Percentiles rank a stretch among this genome's conserved stretches.
phyloP scores from a whole-genome alignment of 805 yeast species.

The Zygotorulaspora chibaensis region DNA sequence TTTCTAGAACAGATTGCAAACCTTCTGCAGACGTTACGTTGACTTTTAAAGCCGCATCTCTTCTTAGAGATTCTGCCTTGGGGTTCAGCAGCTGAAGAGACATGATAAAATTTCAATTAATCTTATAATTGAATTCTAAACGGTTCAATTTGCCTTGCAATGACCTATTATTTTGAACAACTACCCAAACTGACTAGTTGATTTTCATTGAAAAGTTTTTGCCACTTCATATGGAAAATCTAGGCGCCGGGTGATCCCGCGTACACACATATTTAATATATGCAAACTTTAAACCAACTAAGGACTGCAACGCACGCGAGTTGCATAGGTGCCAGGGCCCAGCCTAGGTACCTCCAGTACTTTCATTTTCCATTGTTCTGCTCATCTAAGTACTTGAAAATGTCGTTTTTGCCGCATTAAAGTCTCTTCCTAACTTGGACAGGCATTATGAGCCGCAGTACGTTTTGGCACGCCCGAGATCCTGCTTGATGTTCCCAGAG shows the following conservation, averaged over 20 bases:
- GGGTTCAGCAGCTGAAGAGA: conserved; percentile 89
- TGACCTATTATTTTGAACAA: not conserved
- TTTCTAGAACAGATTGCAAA: conserved; percentile 82
- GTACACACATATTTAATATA: not conserved
- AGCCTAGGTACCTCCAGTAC: too few species aligned
- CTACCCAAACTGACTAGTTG: not conserved
- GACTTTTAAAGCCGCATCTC: conserved; percentile 92
- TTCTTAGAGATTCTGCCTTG: conserved; percentile 93
- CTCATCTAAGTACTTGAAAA: too few species aligned
- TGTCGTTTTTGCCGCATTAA: too few species aligned
- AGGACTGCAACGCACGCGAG: too few species aligned
- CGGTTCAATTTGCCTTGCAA: not conserved
- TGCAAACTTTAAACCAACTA: too few species aligned
- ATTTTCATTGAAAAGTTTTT: conserved; percentile 1
- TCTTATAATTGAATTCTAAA: not conserved
- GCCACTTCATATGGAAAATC: not conserved
- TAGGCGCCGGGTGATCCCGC: not conserved
- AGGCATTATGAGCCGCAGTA: too few species aligned
- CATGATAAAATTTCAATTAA: conserved; percentile 23
- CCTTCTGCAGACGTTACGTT: conserved; percentile 97
- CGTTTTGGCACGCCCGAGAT: too few species aligned
- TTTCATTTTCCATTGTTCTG: too few species aligned
- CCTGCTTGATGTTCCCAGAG: too few species aligned
- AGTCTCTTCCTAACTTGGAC: too few species aligned
- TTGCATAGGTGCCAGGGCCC: too few species aligned